Conservation (phyloP, 352 stramenopile species). For the Albugo candida region DNA sequence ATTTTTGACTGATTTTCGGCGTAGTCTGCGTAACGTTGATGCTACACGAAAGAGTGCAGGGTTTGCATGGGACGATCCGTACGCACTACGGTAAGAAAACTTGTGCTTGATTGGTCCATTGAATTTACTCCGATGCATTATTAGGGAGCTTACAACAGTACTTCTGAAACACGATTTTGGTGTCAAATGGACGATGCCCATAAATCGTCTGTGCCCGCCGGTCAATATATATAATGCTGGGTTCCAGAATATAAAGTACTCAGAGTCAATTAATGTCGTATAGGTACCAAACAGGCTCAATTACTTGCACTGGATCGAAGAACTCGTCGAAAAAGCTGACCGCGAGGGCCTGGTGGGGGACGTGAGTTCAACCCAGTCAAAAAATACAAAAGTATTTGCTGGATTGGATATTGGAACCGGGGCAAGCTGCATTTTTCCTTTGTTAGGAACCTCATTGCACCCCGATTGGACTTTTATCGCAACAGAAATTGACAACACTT, state of each 20-base stretch:
- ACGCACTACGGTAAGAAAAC: constrained; percentile 30
- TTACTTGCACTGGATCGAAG: constrained; percentile 92
- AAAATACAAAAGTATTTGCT: constrained; percentile 7
- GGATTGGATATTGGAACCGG: constrained; percentile 93
- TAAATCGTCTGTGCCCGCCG: constrained; percentile 85
- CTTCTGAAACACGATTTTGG: constrained; percentile 85
- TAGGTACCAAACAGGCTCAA: constrained; percentile 82
- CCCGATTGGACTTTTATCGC: constrained; percentile 80
- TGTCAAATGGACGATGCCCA: constrained; percentile 78
- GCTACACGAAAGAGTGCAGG: constrained; percentile 27
- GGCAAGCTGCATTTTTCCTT: constrained; percentile 88
- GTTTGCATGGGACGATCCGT: constrained; percentile 57
- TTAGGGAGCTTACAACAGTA: constrained; percentile 78
- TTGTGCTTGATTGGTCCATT: not conserved
- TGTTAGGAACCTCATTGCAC: constrained; percentile 79
- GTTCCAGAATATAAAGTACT: too few species aligned
- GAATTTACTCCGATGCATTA: not conserved
- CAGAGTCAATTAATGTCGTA: not conserved
- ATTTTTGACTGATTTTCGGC: not conserved
- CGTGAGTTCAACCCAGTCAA: constrained; percentile 1
- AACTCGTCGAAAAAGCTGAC: constrained; percentile 10
- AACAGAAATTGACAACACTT: constrained; percentile 85
- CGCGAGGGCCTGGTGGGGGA: not conserved
- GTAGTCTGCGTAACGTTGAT: constrained; percentile 43
- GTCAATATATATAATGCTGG: constrained; percentile 27